These are phyloP conservation scores for Rhodotorula sp. DNA, from an alignment of 1,284 basidiomycete species.

Conservation along the genomic window DNA sequence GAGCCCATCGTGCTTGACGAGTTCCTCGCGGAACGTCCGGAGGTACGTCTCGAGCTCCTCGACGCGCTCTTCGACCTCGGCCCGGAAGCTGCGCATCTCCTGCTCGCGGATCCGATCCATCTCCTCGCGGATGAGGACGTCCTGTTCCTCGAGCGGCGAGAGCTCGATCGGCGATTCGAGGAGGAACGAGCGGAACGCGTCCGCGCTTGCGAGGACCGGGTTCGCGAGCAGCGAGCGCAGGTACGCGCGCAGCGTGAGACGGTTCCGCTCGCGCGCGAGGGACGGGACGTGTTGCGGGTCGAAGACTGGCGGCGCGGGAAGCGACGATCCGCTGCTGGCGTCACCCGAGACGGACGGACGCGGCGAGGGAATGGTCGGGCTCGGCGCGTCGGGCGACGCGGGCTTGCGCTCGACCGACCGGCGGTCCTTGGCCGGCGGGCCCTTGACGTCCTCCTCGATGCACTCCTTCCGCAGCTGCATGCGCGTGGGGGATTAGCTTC, in stretches of 20 bases:
- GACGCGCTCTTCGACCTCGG: conserved; percentile 82
- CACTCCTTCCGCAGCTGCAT: conserved; percentile 76
- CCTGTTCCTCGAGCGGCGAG: conserved; percentile 72
- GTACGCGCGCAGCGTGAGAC: conserved; percentile 90
- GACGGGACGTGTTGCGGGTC: conserved; percentile 48
- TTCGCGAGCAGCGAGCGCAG: conserved; percentile 77
- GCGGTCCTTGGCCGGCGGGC: conserved; percentile 79
- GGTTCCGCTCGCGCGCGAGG: conserved; percentile 88
- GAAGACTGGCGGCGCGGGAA: conserved; percentile 22
- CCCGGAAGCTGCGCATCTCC: conserved; percentile 79
- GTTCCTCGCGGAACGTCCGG: conserved; percentile 84
- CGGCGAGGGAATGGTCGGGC: not conserved
- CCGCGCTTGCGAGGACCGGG: conserved; percentile 74
- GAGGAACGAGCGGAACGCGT: conserved; percentile 83
- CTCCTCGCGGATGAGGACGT: conserved; percentile 77
- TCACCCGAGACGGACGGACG: not conserved
- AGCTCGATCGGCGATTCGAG: conserved; percentile 74
- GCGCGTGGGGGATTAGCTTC: not conserved
- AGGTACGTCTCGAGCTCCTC: conserved; percentile 83
- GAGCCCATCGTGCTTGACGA: conserved; percentile 87
- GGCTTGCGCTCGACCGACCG: conserved; percentile 35
- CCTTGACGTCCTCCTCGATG: conserved; percentile 72
- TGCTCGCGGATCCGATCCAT: conserved; percentile 88
- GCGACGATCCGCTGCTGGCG: not conserved
- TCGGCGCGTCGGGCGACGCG: not conserved